Evolutionary conservation across 2,329 filamentous ascomycete species (phyloP), one percentile per base, ranked within the genome.

Genomic region (Chaetomiaceae sp.): DNA sequence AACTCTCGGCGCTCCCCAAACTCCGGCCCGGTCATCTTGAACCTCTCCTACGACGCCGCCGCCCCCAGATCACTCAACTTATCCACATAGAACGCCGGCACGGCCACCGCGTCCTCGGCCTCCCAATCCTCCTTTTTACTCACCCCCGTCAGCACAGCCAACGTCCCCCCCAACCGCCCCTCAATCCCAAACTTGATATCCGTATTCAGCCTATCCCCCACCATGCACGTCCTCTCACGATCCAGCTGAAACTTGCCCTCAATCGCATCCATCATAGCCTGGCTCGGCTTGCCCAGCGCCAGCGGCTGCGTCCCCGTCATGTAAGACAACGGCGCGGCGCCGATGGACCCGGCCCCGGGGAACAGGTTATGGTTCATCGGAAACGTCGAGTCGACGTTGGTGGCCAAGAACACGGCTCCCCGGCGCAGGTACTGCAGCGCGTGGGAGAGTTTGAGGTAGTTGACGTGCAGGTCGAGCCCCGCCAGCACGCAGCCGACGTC

Each of bases 201-300:
- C 0, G 94, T 99, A 69, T 97, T 89, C 59, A 96, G 75, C 27
- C 94, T 80, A 70, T 99, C 94, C 6, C 94, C 94, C 39, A 99
- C 82, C 94, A 99, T 99, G 72, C 94, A 97, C 1, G 94, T 89
- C 62, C 84, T 84, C 56, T 79, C 82, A 34, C 91, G 82, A 69
- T 97, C 85, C 50, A 99, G 87, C 61, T 88, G 80, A 70, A 97
- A 96, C 71, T 95, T 96, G 54, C 92, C 92, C 75, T 97, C 92
- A 53, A 99, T 88, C 3, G 94, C 91, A 69, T 97, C 92, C 92
- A 99, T 96, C 94, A 99, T 99, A 4, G 92, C 92, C 75, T 96
- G 91, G 68, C 90, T 96, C 3, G 94, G 94, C 74, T 99, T 99
- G 0, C 94, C 94, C 37, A 97, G 74, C 3, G 89, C 84, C 29